Evolutionary conservation across 352 stramenopile species (phyloP).

Genomic region (Pythium phragmitis): DNA sequence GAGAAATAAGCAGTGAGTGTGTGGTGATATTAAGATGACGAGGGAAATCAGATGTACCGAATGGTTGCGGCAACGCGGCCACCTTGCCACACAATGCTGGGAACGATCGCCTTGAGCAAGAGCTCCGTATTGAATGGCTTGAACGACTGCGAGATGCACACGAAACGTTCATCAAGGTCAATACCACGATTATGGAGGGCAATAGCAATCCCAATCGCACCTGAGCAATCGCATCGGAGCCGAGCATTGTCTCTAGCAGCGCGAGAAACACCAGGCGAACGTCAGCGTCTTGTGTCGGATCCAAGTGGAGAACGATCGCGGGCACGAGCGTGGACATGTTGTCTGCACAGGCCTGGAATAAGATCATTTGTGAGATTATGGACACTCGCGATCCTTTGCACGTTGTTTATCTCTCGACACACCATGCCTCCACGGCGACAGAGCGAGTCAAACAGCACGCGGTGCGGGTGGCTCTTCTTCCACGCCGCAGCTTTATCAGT

Average conservation of each 20-base stretch:
- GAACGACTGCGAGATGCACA: conserved; percentile 44
- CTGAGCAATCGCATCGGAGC: conserved; percentile 47
- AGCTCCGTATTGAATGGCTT: conserved; percentile 55
- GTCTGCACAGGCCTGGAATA: conserved; percentile 50
- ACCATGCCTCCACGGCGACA: conserved; percentile 64
- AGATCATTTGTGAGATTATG: neutral
- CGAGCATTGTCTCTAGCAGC: conserved; percentile 83
- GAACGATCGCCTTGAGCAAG: conserved; percentile 79
- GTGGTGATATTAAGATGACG: neutral
- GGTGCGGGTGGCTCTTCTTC: conserved; percentile 59
- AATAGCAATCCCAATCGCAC: conserved; percentile 25
- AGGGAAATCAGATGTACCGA: conserved; percentile 31
- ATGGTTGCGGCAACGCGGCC: conserved; percentile 86
- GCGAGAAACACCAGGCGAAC: conserved; percentile 79
- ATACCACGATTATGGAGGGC: neutral
- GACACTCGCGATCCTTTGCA: neutral
- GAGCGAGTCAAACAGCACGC: conserved; percentile 78
- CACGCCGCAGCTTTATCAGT: conserved; percentile 37
- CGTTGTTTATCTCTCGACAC: neutral
- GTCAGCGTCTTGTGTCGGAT: conserved; percentile 63
- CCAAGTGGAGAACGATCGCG: conserved; percentile 66
- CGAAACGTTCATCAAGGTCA: neutral
- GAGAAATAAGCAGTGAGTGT: neutral
- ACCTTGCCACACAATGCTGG: conserved; percentile 89
- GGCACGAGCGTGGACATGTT: conserved; percentile 60